Conservation (phyloP, 2,329 filamentous ascomycete species). For the Fusarium cyanostomum region DNA sequence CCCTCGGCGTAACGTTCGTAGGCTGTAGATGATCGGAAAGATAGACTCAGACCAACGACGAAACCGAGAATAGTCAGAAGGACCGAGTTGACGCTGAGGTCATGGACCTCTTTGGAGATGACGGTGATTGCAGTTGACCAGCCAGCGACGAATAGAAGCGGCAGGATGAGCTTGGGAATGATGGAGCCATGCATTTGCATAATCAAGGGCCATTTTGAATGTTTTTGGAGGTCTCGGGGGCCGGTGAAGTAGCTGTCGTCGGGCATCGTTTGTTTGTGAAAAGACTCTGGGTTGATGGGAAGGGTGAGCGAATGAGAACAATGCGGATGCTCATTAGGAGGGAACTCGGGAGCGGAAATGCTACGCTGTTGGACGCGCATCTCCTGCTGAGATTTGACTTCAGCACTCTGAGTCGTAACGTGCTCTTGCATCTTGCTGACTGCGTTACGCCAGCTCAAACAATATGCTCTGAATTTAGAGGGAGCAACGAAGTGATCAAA, state of each 20-base stretch:
- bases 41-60: slow-evolving; percentile 79
- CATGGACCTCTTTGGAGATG: slow-evolving; percentile 59
- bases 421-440: too few species aligned
- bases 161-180: slow-evolving; percentile 77
- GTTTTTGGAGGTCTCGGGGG: slow-evolving; percentile 74
- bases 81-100: slow-evolving; percentile 49
- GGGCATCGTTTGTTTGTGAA: slow-evolving; percentile 46
- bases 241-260: slow-evolving; percentile 70
- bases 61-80: slow-evolving; percentile 82
- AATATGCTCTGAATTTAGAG: too few species aligned
- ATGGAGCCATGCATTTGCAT: slow-evolving; percentile 80
- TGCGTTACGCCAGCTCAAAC: too few species aligned
- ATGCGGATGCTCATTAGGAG: background rate
- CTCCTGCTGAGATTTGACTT: too few species aligned
- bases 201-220: slow-evolving; percentile 81
- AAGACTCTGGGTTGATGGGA: slow-evolving; percentile 36
- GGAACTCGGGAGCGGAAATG: too few species aligned
- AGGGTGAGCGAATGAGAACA: slow-evolving; percentile 38
- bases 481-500: too few species aligned
- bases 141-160: slow-evolving; percentile 66
- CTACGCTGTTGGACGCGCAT: too few species aligned
- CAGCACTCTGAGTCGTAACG: too few species aligned
- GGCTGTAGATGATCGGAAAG: slow-evolving; percentile 78
- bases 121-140: slow-evolving; percentile 75
- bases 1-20: slow-evolving; percentile 78